Conservation (phyloP, 257 asterid genomes). For the Solanum neorickii region DNA sequence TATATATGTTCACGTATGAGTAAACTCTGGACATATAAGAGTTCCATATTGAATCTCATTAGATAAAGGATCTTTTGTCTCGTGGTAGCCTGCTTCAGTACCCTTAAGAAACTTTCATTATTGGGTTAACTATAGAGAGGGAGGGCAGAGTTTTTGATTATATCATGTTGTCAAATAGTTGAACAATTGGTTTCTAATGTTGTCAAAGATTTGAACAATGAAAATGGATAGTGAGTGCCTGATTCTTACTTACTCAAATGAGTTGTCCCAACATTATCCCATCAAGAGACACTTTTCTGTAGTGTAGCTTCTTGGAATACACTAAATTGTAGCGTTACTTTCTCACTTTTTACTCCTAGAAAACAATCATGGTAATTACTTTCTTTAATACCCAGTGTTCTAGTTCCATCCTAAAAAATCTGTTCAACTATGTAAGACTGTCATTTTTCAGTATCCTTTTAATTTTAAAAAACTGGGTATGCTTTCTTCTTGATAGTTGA, state of each 20-base stretch:
- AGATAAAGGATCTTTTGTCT: background rate
- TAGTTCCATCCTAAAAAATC: background rate
- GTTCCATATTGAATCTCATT: background rate
- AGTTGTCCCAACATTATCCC: background rate
- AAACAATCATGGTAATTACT: background rate
- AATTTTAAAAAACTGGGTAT: background rate
- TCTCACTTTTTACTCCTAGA: background rate
- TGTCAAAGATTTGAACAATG: background rate
- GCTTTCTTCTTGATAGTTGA: background rate
- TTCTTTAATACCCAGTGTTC: background rate
- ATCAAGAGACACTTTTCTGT: background rate
- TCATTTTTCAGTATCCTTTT: background rate
- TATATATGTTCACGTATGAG: background rate
- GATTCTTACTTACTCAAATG: background rate
- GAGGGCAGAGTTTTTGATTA: background rate
- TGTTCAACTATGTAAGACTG: background rate
- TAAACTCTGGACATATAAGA: background rate
- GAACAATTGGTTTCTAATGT: background rate
- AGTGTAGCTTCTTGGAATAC: background rate
- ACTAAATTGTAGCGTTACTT: background rate
- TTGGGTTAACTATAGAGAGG: background rate
- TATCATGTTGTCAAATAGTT: background rate
- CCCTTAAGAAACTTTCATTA: background rate
- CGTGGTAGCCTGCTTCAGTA: background rate
- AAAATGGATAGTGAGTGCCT: background rate